Base-by-base conservation (phyloP, 139 green algal genomes). In the Tetratostichococcus sp. region DNA sequence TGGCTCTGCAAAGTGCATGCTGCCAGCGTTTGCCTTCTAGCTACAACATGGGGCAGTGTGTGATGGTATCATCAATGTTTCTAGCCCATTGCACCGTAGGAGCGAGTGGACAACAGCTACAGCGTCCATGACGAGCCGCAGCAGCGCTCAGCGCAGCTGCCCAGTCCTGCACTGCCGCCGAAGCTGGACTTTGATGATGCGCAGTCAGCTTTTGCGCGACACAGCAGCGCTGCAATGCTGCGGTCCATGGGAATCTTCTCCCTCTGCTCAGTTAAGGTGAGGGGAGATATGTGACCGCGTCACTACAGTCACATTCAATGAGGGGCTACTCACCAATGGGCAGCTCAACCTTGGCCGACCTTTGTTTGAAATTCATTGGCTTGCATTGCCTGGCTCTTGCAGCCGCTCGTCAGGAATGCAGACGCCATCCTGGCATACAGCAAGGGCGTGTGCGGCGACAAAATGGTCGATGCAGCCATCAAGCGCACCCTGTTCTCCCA, bases 401-500 rank as follows among this genome's bases (percentile, higher is more conserved):
- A 62, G 34, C 75, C 76, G 25, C 71, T 92, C 43, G 82, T 89
- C 5, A 25, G 72, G 11, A 75, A 92, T 67, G 85, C 85, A 16
- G 89, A 95, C 35, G 58, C 31, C 0, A 23, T 94, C 59, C 68
- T 94, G 43, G 43, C 25, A 1, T 58, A 58, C 23, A 79, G 73
- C 59, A 86, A 79, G 68, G 71, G 31, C n/a, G 25, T 94, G 25
- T 74, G 96, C 21, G 87, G 88, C 22, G 43, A 77, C 14, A 73
- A n/a, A 3, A 43, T 91, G 4, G 85, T 82, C 4, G 81, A 93
- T 33, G 71, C 39, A 4, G n/a, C 91, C 2, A 72, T 97, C 32
- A 83, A 81, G 25, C 73, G 80, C 26, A 94, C 89, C 25, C 95
- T 96, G 72, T 95, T 96, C 79, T 77, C 75, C 33, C 92, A 97